Base-by-base conservation (phyloP, 2,329 filamentous ascomycete genomes). In the Trichoderma atroviride region DNA sequence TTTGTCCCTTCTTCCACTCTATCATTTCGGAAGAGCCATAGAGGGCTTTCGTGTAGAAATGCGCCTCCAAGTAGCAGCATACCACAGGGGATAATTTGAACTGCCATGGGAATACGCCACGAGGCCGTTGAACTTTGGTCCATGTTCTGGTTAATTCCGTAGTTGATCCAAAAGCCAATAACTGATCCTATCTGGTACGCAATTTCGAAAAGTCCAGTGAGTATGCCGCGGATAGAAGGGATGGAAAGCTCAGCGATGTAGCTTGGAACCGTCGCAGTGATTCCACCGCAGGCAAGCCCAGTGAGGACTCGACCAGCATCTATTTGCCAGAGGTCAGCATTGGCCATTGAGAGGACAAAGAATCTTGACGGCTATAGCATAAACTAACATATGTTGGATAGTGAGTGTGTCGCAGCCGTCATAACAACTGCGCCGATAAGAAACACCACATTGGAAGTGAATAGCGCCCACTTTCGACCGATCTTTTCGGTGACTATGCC, bases 231-330 rank as follows among this genome's bases (percentile, higher is more conserved):
- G 65, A 85, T 87, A 2, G 84, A 84, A 0, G 87, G 83, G 72
- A 87, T 83, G 0, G 88, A 87, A 66, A 87, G 84, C 75, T 91
- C 89, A 11, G 88, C 86, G 69, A 89, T 88, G 75, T 91, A 91
- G 40, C 88, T 84, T 3, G 88, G 89, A 3, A 90, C 86, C 6
- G 85, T 86, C 74, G 86, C 87, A 10, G 83, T 85, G 74, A 88
- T 82, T 52, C 86, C 76, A n/a, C 86, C 87, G 57, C 87, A 83
- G 24, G 85, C 87, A 75, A 86, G 83, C 1, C 87, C 87, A 1
- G 85, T 87, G 40, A 89, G 79, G 71, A 86, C 85, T 13, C 89
- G 85, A 0, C 88, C 68, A 83, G 82, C 75, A 84, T 88, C 87
- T 89, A 14, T 19, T 1, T 4, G 43, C 16, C 70, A 50, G 22